These are phyloP conservation scores for Phaeoacremonium minimum DNA, from an alignment of 2,329 filamentous ascomycete genomes.

Conservation along the genomic window DNA sequence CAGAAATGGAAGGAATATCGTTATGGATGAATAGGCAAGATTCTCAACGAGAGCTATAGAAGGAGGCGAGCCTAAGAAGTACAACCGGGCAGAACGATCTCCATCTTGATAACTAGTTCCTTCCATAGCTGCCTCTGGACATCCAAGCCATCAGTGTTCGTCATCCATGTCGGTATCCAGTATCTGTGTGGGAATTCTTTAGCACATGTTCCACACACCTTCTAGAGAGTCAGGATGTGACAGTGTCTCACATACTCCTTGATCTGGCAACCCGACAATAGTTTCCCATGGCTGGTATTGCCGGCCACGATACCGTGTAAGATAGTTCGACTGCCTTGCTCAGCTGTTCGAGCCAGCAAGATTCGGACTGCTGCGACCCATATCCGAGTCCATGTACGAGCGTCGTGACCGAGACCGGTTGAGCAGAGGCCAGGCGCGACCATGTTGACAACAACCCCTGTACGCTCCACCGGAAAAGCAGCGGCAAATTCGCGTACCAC, in stretches of 20 bases:
- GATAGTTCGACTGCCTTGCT: conserved; percentile 34
- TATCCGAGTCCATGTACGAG: not conserved
- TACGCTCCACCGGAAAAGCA: conserved; percentile 2
- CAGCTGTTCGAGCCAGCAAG: conserved; percentile 35
- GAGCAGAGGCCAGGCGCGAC: conserved; percentile 21
- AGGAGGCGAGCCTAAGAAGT: too few relatives aligned
- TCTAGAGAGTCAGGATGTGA: not conserved
- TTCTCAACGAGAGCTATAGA: too few relatives aligned
- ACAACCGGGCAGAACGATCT: not conserved
- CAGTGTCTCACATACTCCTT: conserved; percentile 20
- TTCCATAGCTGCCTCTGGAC: not conserved
- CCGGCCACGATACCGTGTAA: conserved; percentile 22
- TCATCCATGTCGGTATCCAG: not conserved
- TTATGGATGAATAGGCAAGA: too few relatives aligned
- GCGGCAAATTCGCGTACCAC: conserved; percentile 19
- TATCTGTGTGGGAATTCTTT: not conserved
- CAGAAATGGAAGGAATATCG: too few relatives aligned
- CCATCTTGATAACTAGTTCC: not conserved
- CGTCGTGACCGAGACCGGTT: conserved; percentile 11
- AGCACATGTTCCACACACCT: not conserved
- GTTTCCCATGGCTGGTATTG: conserved; percentile 24
- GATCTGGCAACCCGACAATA: conserved; percentile 24
- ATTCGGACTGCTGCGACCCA: conserved; percentile 5
- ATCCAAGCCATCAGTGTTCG: not conserved
- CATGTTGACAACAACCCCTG: conserved; percentile 23